phyloP scores from a whole-genome alignment of 2,329 filamentous ascomycete species.

The Fusarium nurragi region DNA sequence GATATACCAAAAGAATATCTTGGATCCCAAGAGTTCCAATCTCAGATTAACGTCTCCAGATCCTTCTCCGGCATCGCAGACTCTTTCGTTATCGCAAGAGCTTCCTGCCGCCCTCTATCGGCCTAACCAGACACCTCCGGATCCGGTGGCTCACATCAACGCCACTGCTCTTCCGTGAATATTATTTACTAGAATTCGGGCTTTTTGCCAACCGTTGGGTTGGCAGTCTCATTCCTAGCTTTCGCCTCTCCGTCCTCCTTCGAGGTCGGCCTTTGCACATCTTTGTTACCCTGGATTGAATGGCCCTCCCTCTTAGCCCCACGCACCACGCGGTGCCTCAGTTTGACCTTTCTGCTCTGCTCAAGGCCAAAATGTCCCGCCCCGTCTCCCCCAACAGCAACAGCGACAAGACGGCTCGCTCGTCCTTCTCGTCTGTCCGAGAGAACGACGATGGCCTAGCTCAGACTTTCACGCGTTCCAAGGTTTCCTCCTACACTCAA shows the following conservation, averaged over 20 bases:
- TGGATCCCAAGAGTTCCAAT: conserved; percentile 14
- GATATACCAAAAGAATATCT: conserved; percentile 5
- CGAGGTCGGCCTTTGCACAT: conserved; percentile 36
- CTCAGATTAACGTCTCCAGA: conserved; percentile 9
- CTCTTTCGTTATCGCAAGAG: conserved; percentile 38
- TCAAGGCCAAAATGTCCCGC: conserved; percentile 52
- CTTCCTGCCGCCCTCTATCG: conserved; percentile 24
- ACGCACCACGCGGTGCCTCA: conserved; percentile 49
- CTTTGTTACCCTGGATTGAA: conserved; percentile 39
- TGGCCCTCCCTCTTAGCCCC: conserved; percentile 47
- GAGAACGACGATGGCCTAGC: conserved; percentile 67
- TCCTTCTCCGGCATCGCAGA: conserved; percentile 15
- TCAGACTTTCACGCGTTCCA: conserved; percentile 71
- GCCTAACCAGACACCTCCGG: conserved; percentile 25
- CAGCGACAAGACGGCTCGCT: conserved; percentile 55
- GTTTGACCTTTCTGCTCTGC: conserved; percentile 49
- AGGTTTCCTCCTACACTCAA: conserved; percentile 67
- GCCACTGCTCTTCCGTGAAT: conserved; percentile 30
- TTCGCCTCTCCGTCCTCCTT: conserved; percentile 20
- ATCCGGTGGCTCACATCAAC: conserved; percentile 37
- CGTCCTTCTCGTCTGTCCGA: conserved; percentile 70
- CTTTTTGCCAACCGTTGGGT: conserved; percentile 36
- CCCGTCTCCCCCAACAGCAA: conserved; percentile 49
- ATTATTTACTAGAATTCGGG: conserved; percentile 16
- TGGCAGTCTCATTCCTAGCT: conserved; percentile 30